These are phyloP conservation scores for Diphasiastrum complanatum DNA, from an alignment of 83 land plant species.

Conservation along the genomic window DNA sequence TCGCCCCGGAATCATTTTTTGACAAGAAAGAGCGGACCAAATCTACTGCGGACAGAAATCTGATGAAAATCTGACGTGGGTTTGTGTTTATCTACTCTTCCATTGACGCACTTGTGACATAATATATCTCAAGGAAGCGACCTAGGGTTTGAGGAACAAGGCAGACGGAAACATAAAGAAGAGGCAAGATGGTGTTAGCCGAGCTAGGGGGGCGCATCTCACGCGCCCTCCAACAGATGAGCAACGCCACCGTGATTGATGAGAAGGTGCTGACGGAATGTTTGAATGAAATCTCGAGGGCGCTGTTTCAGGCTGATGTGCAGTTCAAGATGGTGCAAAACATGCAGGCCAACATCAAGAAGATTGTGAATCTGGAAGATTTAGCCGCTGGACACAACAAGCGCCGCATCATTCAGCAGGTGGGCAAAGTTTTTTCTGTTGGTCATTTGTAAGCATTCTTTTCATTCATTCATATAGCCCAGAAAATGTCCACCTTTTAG, in stretches of 20 bases:
- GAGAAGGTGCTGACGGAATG: conserved; percentile 80
- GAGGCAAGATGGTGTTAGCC: conserved; percentile 72
- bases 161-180: too few species aligned
- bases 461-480: too few species aligned
- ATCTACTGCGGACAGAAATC: too few species aligned
- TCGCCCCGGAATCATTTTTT: too few species aligned
- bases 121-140: too few species aligned
- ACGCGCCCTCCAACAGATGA: conserved; percentile 90
- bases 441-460: not conserved
- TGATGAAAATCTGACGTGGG: too few species aligned
- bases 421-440: conserved; percentile 7
- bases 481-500: not conserved
- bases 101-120: too few species aligned
- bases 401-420: conserved; percentile 38
- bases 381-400: conserved; percentile 39
- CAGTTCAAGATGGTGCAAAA: conserved; percentile 33
- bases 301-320: conserved; percentile 74
- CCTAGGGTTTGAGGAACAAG: too few species aligned
- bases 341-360: conserved; percentile 35
- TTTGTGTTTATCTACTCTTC: too few species aligned
- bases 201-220: conserved; percentile 90
- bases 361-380: conserved; percentile 32
- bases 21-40: too few species aligned
- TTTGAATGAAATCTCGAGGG: conserved; percentile 89
- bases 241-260: conserved; percentile 87